Evolutionary conservation across 768 basidiomycete genomes (phyloP), one percentile per base, ranked within the genome.

Genomic region (Pleurotus citrinopileatus): DNA sequence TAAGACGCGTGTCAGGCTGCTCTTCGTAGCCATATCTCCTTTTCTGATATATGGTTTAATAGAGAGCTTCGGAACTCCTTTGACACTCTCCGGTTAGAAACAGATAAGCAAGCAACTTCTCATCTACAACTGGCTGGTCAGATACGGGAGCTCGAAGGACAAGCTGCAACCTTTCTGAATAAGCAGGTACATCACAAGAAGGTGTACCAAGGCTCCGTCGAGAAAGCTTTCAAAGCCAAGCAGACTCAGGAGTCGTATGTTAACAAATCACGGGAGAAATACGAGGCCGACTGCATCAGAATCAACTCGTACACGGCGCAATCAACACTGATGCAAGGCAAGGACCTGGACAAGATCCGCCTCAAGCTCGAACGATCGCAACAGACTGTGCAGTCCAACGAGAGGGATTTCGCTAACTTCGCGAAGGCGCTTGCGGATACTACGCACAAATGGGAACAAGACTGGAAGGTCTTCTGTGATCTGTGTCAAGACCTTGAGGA

Each of bases 271-370:
- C 84, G 90, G 57, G 92, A 95, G 67, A 92, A 94, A 65, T 98
- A 98, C 71, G 92, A 97, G 69, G 75, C 79, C 45, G 96, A 98
- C 63, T 96, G 94, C 67, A 74, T 95, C 17, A 83, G 88, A 45
- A 95, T 98, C 75, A 98, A 97, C 63, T 89, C 91, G 1, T 94
- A 89, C 63, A 94, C 94, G 3, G 94, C 94, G 3, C 94, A 97
- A 67, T 82, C 88, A 27, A 86, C 91, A 1, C 81, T 98, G 6
- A 84, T 91, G 22, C 97, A 98, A 67, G 97, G 97, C 26, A 88
- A 85, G 64, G 96, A 98, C 54, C 77, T 95, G 26, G 97, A 99
- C 61, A 94, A 91, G 73, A 83, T 97, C 34, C 82, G 86, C 26
- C 63, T 84, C 53, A 97, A 94, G 71, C 78, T 98, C 19, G 94